phyloP scores from a whole-genome alignment of 2,329 filamentous ascomycete species.

The Phyllosticta citribraziliensis region DNA sequence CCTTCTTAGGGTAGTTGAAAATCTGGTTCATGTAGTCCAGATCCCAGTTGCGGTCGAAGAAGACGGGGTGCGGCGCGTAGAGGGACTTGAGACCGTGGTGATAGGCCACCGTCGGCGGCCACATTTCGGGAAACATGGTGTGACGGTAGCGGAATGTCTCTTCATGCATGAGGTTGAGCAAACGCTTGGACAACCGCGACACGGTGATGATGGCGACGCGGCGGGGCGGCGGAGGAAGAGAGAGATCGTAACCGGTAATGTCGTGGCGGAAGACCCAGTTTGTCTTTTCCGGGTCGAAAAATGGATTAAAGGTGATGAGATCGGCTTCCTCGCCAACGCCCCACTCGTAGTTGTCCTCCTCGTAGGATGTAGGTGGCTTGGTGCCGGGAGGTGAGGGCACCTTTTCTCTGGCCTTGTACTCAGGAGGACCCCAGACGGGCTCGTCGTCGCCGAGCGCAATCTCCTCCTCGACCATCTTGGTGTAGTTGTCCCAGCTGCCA shows the following conservation, averaged over 20 bases:
- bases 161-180: slow-evolving; percentile 67
- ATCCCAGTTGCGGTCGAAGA: slow-evolving; percentile 65
- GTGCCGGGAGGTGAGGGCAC: slow-evolving; percentile 53
- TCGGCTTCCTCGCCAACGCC: slow-evolving; percentile 68
- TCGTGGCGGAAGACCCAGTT: slow-evolving; percentile 64
- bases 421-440: slow-evolving; percentile 56
- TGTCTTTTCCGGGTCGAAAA: slow-evolving; percentile 64
- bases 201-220: slow-evolving; percentile 72
- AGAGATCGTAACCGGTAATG: slow-evolving; percentile 54
- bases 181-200: slow-evolving; percentile 58
- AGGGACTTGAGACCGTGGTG: slow-evolving; percentile 72
- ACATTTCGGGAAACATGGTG: slow-evolving; percentile 69
- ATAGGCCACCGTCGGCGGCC: slow-evolving; percentile 60
- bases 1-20: slow-evolving; percentile 39
- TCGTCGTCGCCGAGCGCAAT: slow-evolving; percentile 36
- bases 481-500: slow-evolving; percentile 58
- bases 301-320: slow-evolving; percentile 64
- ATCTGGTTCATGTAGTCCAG: slow-evolving; percentile 36
- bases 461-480: slow-evolving; percentile 46
- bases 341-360: slow-evolving; percentile 61
- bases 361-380: slow-evolving; percentile 48
- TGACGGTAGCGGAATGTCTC: slow-evolving; percentile 66
- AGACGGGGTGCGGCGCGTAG: slow-evolving; percentile 69
- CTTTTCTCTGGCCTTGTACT: slow-evolving; percentile 32
- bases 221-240: slow-evolving; percentile 51